Evolutionary conservation across 2,329 filamentous ascomycete genomes (phyloP).

Genomic region (Hansfordia pulvinata): DNA sequence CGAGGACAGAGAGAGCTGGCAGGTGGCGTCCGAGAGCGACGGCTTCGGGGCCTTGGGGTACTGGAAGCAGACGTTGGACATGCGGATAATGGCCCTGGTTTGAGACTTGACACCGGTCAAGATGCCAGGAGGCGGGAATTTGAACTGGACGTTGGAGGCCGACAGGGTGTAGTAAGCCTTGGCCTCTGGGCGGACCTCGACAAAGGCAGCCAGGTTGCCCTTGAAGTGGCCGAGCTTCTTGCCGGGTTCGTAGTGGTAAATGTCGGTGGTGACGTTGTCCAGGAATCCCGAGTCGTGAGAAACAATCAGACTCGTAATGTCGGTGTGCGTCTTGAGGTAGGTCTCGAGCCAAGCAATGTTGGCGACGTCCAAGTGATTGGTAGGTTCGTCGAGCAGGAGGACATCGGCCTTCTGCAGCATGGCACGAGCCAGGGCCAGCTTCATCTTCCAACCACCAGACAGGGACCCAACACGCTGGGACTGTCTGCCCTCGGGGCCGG

Average conservation of each 20-base stretch:
- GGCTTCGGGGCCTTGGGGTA: slow-evolving; percentile 85
- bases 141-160: slow-evolving; percentile 81
- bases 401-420: slow-evolving; percentile 98
- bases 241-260: slow-evolving; percentile 91
- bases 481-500: slow-evolving; percentile 80
- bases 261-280: slow-evolving; percentile 94
- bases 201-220: slow-evolving; percentile 73
- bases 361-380: slow-evolving; percentile 92
- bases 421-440: slow-evolving; percentile 85
- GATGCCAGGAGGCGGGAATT: slow-evolving; percentile 93
- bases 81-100: slow-evolving; percentile 88
- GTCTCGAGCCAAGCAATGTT: slow-evolving; percentile 95
- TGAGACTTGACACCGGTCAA: slow-evolving; percentile 88
- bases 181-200: slow-evolving; percentile 79
- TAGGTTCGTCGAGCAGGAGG: slow-evolving; percentile 92
- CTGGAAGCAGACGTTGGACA: slow-evolving; percentile 83
- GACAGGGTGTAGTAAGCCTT: slow-evolving; percentile 98
- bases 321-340: slow-evolving; percentile 88
- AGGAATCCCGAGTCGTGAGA: slow-evolving; percentile 97
- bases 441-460: slow-evolving; percentile 99
- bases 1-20: slow-evolving; percentile 76
- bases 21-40: slow-evolving; percentile 77
- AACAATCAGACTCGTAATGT: slow-evolving; percentile 95
- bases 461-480: slow-evolving; percentile 83
- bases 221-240: slow-evolving; percentile 89